Evolutionary conservation across 805 yeast species (phyloP).

Genomic region (Ogataea corticis): DNA sequence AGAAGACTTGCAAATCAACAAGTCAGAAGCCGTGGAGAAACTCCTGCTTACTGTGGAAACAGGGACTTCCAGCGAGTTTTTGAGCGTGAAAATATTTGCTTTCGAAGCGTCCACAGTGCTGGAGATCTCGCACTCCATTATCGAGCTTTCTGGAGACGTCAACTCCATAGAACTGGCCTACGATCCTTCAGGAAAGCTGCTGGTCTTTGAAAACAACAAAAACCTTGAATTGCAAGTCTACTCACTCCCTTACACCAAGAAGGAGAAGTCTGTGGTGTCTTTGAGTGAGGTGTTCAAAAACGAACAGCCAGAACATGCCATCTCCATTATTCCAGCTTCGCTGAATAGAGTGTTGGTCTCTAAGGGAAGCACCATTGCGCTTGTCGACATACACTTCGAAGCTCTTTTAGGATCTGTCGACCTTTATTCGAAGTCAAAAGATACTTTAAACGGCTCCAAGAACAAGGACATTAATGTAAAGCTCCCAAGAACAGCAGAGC

Average conservation of each 20-base stretch:
- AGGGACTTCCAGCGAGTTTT: conserved; percentile 12
- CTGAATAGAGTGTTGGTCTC: conserved; percentile 49
- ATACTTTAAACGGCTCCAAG: conserved; percentile 5
- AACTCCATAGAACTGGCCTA: conserved; percentile 22
- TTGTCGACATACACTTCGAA: conserved; percentile 46
- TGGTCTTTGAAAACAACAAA: conserved; percentile 23
- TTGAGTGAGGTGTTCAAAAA: conserved; percentile 23
- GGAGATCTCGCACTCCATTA: conserved; percentile 31
- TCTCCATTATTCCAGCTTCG: conserved; percentile 42
- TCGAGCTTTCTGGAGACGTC: conserved; percentile 19
- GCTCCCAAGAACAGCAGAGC: conserved; percentile 30
- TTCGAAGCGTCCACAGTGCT: conserved; percentile 28
- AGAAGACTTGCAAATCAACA: conserved; percentile 25
- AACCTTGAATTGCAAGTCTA: conserved; percentile 24
- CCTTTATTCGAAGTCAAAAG: conserved; percentile 32
- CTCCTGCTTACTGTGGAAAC: conserved; percentile 26
- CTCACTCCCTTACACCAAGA: conserved; percentile 35
- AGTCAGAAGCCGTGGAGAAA: conserved; percentile 21
- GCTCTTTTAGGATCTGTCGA: conserved; percentile 37
- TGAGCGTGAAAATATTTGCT: conserved; percentile 30
- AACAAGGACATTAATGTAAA: conserved; percentile 14
- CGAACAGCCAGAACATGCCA: conserved; percentile 28
- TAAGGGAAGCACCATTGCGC: conserved; percentile 38
- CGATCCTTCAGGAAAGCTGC: conserved; percentile 33
- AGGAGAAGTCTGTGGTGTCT: conserved; percentile 30